Conservation (phyloP, 2,329 filamentous ascomycete species). For the Fusarium sp. region DNA sequence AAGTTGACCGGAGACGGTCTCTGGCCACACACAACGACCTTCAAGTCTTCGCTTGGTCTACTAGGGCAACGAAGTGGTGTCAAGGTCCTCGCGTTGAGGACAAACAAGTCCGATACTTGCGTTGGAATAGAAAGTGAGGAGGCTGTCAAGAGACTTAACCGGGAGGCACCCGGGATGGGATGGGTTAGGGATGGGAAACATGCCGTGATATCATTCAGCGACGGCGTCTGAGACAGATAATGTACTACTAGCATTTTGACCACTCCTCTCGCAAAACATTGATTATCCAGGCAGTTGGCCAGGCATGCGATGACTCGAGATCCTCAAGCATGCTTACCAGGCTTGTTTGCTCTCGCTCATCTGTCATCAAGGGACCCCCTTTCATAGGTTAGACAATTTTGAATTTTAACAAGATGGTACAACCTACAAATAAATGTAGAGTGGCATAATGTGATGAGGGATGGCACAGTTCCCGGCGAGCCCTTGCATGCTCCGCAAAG, state of each 20-base stretch:
- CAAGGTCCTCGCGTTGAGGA: constrained; percentile 3
- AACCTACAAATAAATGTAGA: constrained; percentile 15
- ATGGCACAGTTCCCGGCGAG: constrained; percentile 10
- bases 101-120: constrained; percentile 15
- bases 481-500: constrained; percentile 6
- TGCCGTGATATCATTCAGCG: constrained; percentile 15
- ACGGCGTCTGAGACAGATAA: background rate
- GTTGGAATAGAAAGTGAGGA: constrained; percentile 4
- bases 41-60: constrained; percentile 1
- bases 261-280: constrained; percentile 5
- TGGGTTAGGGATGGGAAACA: constrained; percentile 9
- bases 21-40: constrained; percentile 4
- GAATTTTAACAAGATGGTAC: rapidly evolving
- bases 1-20: constrained; percentile 11
- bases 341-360: background rate
- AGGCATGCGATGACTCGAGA: constrained; percentile 5
- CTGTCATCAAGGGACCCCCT: constrained; percentile 8
- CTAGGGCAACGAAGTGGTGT: background rate
- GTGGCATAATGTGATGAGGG: constrained; percentile 16
- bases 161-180: background rate
- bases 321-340: constrained; percentile 4
- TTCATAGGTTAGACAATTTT: background rate
- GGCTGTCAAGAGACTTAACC: background rate
- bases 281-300: constrained; percentile 18
- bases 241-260: background rate